These are phyloP conservation scores for Penicillium crustosum DNA, from an alignment of 2,329 filamentous ascomycete genomes.

Conservation along the genomic window DNA sequence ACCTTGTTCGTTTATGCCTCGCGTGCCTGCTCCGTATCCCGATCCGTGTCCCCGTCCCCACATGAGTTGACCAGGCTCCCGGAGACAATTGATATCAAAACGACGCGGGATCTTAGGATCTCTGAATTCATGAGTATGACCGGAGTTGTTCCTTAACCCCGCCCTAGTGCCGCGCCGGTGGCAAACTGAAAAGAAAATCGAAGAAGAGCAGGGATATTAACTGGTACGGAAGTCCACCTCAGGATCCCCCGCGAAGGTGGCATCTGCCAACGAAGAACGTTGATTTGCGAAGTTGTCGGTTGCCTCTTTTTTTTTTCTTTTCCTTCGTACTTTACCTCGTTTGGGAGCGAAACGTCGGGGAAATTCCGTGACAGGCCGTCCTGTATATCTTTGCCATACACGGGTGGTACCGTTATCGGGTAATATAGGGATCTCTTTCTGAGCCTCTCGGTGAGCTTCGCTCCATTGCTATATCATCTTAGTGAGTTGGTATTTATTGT, in stretches of 20 bases:
- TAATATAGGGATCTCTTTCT: slow-evolving; percentile 21
- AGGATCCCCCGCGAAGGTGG: neutral
- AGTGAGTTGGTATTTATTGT: neutral
- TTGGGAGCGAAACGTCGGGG: slow-evolving; percentile 7
- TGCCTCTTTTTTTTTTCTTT: neutral
- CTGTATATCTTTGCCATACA: slow-evolving; percentile 1
- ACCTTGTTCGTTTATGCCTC: neutral
- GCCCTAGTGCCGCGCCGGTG: neutral
- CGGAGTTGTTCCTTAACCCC: neutral
- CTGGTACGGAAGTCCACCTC: neutral
- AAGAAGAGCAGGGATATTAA: slow-evolving; percentile 3
- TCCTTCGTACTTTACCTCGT: neutral
- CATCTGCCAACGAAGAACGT: neutral
- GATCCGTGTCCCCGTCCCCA: neutral
- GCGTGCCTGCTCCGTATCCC: neutral
- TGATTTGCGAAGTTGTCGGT: slow-evolving; percentile 4
- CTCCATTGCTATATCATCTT: neutral
- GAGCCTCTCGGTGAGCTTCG: slow-evolving; percentile 19
- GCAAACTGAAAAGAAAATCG: neutral
- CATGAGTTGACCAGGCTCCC: neutral
- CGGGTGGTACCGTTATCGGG: slow-evolving; percentile 17
- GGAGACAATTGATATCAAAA: neutral
- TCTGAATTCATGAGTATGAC: neutral
- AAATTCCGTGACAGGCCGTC: slow-evolving; percentile 9
- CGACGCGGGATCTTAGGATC: neutral